A percentile compares a stretch with the other conserved stretches of the same genome.
These are phyloP conservation scores for Pseudopyrenochaeta lycopersici DNA, from an alignment of 2,329 filamentous ascomycete genomes.

Conservation along the genomic window DNA sequence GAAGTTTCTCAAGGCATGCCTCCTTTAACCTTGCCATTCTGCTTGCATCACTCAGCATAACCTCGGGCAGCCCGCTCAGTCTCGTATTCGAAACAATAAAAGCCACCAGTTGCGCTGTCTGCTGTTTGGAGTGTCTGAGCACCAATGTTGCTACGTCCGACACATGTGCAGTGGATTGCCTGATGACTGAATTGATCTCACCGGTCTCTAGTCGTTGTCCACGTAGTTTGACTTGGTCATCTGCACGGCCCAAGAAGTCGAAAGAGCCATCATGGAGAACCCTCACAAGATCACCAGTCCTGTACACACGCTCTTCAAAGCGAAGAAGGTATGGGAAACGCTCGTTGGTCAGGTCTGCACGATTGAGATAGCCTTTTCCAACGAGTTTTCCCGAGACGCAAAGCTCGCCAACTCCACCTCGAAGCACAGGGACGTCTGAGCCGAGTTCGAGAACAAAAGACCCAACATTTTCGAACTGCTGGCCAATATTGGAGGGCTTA, in stretches of 20 bases:
- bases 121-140: conserved; percentile 72
- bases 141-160: conserved; percentile 81
- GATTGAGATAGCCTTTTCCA: conserved; percentile 87
- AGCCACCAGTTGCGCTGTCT: conserved; percentile 83
- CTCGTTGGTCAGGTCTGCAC: conserved; percentile 77
- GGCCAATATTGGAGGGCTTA: conserved; percentile 86
- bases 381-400: conserved; percentile 89
- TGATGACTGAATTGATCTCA: conserved; percentile 88
- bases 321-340: conserved; percentile 73
- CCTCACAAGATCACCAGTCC: conserved; percentile 88
- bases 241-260: conserved; percentile 85
- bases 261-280: conserved; percentile 83
- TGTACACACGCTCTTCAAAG: conserved; percentile 68
- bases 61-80: conserved; percentile 23
- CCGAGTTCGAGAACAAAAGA: conserved; percentile 78
- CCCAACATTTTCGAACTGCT: conserved; percentile 87
- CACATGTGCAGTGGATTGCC: conserved; percentile 64
- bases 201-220: conserved; percentile 89
- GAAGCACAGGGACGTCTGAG: conserved; percentile 75
- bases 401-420: conserved; percentile 84
- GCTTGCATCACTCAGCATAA: conserved; percentile 26
- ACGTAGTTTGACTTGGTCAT: conserved; percentile 91
- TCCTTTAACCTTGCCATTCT: conserved; percentile 45
- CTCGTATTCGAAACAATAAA: conserved; percentile 63
- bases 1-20: conserved; percentile 74